Conservation (phyloP, 2,329 filamentous ascomycete species). For the Hypomyces rosellus region DNA sequence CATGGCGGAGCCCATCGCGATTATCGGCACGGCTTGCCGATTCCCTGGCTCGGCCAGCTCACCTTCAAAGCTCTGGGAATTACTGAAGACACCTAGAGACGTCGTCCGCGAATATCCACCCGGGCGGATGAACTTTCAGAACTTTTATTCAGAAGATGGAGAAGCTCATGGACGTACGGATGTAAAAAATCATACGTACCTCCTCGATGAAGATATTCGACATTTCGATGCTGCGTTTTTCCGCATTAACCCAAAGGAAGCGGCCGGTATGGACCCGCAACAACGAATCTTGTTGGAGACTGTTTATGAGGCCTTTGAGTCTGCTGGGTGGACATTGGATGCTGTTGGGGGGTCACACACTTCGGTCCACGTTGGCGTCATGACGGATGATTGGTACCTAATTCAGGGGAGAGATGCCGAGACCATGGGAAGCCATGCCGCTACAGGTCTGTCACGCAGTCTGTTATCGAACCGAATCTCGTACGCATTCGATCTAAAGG, state of each 20-base stretch:
- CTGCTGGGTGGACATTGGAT: conserved; percentile 27
- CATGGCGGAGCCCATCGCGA: conserved; percentile 30
- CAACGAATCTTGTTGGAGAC: conserved; percentile 35
- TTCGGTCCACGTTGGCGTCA: conserved; percentile 22
- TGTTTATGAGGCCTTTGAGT: conserved; percentile 34
- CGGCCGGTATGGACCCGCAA: conserved; percentile 35
- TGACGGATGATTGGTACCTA: conserved; percentile 15
- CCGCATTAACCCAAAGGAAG: conserved; percentile 32
- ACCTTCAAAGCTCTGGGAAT: conserved; percentile 29
- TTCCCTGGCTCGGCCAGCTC: conserved; percentile 29
- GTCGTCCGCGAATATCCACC: conserved; percentile 23
- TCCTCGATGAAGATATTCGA: conserved; percentile 30
- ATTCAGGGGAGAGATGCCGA: conserved; percentile 11
- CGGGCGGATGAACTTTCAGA: conserved; percentile 19
- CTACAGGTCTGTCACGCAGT: conserved; percentile 24
- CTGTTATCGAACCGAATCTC: conserved; percentile 24
- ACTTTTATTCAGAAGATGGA: conserved; percentile 22
- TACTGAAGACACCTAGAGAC: conserved; percentile 22
- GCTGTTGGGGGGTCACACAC: conserved; percentile 14
- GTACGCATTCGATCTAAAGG: conserved; percentile 13
- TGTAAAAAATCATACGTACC: conserved; percentile 22
- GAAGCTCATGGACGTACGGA: conserved; percentile 20
- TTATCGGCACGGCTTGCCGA: conserved; percentile 34
- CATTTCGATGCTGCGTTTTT: conserved; percentile 33
- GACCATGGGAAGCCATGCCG: conserved; percentile 10